Evolutionary conservation across 2,329 filamentous ascomycete genomes (phyloP).

Genomic region (Trichophyton rubrum): DNA sequence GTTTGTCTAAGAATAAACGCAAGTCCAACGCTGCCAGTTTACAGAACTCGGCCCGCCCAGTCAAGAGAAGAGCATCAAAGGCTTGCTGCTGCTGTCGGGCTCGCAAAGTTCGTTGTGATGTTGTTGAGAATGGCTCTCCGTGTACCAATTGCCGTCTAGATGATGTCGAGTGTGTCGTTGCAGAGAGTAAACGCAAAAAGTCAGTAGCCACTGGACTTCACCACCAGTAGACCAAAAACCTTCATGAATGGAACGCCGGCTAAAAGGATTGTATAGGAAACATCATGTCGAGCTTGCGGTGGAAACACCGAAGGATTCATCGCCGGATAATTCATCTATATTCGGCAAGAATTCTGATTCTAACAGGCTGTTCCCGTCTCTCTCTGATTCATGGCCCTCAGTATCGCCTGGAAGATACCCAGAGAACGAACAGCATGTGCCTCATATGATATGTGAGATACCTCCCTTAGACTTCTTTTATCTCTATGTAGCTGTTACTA

Average conservation of each 20-base stretch:
- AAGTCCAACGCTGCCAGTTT: slow-evolving; percentile 46
- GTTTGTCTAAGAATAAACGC: slow-evolving; percentile 38
- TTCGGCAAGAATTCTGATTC: neutral
- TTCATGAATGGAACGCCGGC: neutral
- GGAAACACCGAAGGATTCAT: slow-evolving; percentile 24
- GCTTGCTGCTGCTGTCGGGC: slow-evolving; percentile 41
- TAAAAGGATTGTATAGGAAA: neutral
- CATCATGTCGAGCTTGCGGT: slow-evolving; percentile 13
- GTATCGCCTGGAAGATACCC: slow-evolving; percentile 9
- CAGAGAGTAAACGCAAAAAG: slow-evolving; percentile 44
- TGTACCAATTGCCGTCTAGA: slow-evolving; percentile 21
- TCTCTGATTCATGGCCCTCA: neutral
- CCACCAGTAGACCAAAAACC: neutral
- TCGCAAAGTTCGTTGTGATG: slow-evolving; percentile 42
- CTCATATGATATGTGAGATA: slow-evolving; percentile 49
- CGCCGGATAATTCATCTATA: neutral
- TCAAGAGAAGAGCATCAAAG: slow-evolving; percentile 54
- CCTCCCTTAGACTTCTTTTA: slow-evolving; percentile 15
- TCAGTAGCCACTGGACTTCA: slow-evolving; percentile 18
- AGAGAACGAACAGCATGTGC: slow-evolving; percentile 43
- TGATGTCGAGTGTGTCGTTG: slow-evolving; percentile 18
- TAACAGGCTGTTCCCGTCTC: neutral
- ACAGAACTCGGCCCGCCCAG: slow-evolving; percentile 41
- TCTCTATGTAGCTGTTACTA: neutral
- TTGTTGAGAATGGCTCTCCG: slow-evolving; percentile 35